Evolutionary conservation across 2,329 filamentous ascomycete genomes (phyloP).

Genomic region (Corinectria fuckeliana): DNA sequence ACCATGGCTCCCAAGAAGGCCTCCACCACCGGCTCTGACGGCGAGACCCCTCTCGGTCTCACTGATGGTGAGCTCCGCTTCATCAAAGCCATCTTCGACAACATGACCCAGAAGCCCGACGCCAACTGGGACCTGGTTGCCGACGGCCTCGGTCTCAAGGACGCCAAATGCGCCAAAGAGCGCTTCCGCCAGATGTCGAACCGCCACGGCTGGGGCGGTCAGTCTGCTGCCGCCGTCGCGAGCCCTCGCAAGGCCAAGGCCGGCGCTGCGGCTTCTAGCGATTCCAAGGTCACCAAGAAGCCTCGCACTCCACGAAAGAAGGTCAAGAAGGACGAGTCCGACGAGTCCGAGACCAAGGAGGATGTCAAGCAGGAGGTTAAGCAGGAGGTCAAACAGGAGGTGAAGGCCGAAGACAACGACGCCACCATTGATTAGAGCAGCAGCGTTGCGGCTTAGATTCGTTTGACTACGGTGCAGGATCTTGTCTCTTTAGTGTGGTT

Average conservation of each 20-base stretch:
- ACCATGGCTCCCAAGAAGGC: slow-evolving; percentile 45
- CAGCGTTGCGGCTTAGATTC: background rate
- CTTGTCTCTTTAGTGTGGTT: background rate
- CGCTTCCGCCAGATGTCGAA: slow-evolving; percentile 50
- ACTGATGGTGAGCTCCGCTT: slow-evolving; percentile 47
- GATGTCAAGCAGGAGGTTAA: slow-evolving; percentile 34
- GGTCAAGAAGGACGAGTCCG: slow-evolving; percentile 36
- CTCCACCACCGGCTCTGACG: slow-evolving; percentile 23
- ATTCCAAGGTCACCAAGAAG: slow-evolving; percentile 44
- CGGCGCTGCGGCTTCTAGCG: slow-evolving; percentile 20
- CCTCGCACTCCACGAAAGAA: slow-evolving; percentile 42
- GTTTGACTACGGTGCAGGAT: background rate
- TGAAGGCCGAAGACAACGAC: slow-evolving; percentile 12
- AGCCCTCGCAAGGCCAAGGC: slow-evolving; percentile 41
- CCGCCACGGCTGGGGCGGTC: slow-evolving; percentile 48
- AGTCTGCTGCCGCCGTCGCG: slow-evolving; percentile 8
- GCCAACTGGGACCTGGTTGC: slow-evolving; percentile 52
- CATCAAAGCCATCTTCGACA: slow-evolving; percentile 50
- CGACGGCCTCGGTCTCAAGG: slow-evolving; percentile 44
- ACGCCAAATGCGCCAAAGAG: slow-evolving; percentile 50
- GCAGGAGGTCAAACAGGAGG: slow-evolving; percentile 27
- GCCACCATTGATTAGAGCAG: background rate
- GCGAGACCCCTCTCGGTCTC: slow-evolving; percentile 33
- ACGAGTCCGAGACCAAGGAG: slow-evolving; percentile 19
- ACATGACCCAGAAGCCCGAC: slow-evolving; percentile 49